Percentiles rank a stretch among this genome's conserved stretches.
phyloP scores from a whole-genome alignment of 192 early-diverging fungal genomes.

The Entomortierella beljakovae region DNA sequence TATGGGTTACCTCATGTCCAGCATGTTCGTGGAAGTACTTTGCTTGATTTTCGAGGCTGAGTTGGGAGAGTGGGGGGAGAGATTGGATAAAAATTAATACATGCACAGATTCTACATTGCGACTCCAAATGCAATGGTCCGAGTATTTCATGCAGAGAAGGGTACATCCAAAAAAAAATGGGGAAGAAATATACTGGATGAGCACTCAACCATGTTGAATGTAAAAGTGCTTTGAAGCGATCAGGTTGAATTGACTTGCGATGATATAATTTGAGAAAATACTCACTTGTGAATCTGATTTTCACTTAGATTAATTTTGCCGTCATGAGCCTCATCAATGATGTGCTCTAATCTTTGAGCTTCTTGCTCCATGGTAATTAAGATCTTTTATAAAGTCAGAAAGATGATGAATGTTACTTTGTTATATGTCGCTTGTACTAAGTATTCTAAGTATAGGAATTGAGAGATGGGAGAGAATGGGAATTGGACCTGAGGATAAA shows the following conservation, averaged over 20 bases:
- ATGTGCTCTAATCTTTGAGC: slow-evolving; percentile 39
- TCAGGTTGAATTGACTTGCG: neutral
- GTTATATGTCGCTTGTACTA: neutral
- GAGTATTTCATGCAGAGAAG: too few relatives aligned
- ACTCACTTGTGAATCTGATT: slow-evolving; percentile 51
- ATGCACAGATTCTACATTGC: neutral
- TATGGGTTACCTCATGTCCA: slow-evolving; percentile 66
- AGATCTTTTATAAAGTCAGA: neutral
- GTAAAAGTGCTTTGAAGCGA: neutral
- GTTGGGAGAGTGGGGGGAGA: neutral
- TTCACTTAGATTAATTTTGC: slow-evolving; percentile 34
- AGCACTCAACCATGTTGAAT: neutral
- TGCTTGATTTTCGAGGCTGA: slow-evolving; percentile 46
- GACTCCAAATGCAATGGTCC: neutral
- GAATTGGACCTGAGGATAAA: too few relatives aligned
- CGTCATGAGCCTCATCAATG: slow-evolving; percentile 42
- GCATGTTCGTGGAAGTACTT: slow-evolving; percentile 48
- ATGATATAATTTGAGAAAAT: neutral
- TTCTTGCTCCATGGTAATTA: slow-evolving; percentile 37
- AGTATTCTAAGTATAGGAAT: neutral
- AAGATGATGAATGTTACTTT: neutral
- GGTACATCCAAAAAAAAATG: too few relatives aligned
- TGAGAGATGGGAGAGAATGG: too few relatives aligned
- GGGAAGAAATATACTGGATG: too few relatives aligned
- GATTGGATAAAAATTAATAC: neutral